phyloP scores from a whole-genome alignment of 768 basidiomycete genomes.

The Multifurca ochricompacta region DNA sequence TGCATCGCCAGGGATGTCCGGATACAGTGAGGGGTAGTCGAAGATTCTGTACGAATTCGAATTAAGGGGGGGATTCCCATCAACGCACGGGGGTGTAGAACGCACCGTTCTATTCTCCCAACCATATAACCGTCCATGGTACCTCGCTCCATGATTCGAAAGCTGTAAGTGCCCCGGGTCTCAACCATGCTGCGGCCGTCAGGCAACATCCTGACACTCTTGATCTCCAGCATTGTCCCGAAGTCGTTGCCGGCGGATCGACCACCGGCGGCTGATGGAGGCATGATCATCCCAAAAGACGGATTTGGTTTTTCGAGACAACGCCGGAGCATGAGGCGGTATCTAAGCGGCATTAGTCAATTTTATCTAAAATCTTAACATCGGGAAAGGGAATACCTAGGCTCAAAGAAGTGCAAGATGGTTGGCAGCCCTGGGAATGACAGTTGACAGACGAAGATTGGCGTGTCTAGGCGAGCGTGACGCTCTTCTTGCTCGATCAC shows the following conservation, averaged over 20 bases:
- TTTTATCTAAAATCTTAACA: neutral
- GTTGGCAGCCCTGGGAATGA: conserved; percentile 90
- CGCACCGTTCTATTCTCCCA: conserved; percentile 60
- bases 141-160: conserved; percentile 79
- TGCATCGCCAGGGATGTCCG: conserved; percentile 2
- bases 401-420: conserved; percentile 89
- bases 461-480: conserved; percentile 73
- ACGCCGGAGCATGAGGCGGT: conserved; percentile 95
- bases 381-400: conserved; percentile 38
- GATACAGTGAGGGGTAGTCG: conserved; percentile 18
- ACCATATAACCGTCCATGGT: conserved; percentile 87
- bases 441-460: conserved; percentile 85
- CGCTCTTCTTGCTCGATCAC: conserved; percentile 70
- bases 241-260: conserved; percentile 46
- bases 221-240: conserved; percentile 91
- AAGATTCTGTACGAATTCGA: conserved; percentile 21
- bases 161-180: conserved; percentile 65
- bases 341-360: conserved; percentile 34
- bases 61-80: neutral
- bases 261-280: conserved; percentile 35
- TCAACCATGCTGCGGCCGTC: conserved; percentile 88
- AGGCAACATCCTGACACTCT: conserved; percentile 73
- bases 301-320: conserved; percentile 71
- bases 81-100: neutral
- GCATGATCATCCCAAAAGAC: conserved; percentile 92